phyloP scores from a whole-genome alignment of 2,329 filamentous ascomycete species.

The Colletotrichum brevisporum region DNA sequence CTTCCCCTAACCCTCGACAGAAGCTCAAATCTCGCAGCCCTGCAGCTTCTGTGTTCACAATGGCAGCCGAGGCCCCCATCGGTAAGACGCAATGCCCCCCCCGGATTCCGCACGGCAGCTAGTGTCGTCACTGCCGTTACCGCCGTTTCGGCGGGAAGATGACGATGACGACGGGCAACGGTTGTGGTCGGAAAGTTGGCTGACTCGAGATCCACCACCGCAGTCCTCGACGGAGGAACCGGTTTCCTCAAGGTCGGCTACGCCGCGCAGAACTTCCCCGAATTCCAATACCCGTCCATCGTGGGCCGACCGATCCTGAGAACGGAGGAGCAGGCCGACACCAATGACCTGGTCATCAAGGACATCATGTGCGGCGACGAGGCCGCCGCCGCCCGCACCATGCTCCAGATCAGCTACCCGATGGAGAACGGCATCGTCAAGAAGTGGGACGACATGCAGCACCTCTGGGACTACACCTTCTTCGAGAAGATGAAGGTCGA shows the following conservation, averaged over 20 bases:
- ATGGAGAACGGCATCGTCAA: slow-evolving; percentile 99
- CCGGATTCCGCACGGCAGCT: slow-evolving; percentile 3
- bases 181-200: slow-evolving; percentile 25
- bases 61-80: slow-evolving; percentile 71
- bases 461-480: slow-evolving; percentile 99
- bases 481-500: slow-evolving; percentile 97
- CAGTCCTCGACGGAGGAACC: slow-evolving; percentile 99
- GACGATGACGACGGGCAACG: neutral
- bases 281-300: slow-evolving; percentile 98
- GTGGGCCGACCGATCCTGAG: slow-evolving; percentile 97
- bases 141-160: slow-evolving; percentile 5
- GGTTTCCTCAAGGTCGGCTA: slow-evolving; percentile 99
- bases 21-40: slow-evolving; percentile 32
- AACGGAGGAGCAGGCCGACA: slow-evolving; percentile 83
- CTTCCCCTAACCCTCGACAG: slow-evolving; percentile 48
- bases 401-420: slow-evolving; percentile 98
- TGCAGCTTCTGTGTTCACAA: slow-evolving; percentile 49
- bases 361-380: slow-evolving; percentile 99
- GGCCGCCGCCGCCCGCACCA: slow-evolving; percentile 92
- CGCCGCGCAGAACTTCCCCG: slow-evolving; percentile 99
- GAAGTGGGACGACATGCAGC: slow-evolving; percentile 99
- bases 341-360: slow-evolving; percentile 79
- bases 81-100: slow-evolving; percentile 55
- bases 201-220: slow-evolving; percentile 40
- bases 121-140: slow-evolving; percentile 1